Percentiles rank a stretch among this genome's conserved stretches.
Evolutionary conservation across 805 yeast genomes (phyloP).

Genomic region (Nakazawaea molendinolei): DNA sequence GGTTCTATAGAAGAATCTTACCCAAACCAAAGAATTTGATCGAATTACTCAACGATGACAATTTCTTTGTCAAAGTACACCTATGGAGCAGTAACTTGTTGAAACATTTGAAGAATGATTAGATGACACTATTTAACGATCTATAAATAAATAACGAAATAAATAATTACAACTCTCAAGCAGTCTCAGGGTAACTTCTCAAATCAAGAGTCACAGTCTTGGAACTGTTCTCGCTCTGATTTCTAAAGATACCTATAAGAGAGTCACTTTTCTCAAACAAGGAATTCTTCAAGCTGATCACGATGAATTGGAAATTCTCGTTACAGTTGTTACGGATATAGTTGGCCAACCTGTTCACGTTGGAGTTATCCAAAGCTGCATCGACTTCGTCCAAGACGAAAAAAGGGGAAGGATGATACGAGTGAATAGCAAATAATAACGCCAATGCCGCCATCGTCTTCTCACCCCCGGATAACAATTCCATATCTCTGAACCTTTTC

Average conservation of each 20-base stretch:
- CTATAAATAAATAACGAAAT: background rate
- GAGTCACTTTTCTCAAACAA: constrained; percentile 86
- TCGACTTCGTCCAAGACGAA: constrained; percentile 97
- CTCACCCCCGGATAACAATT: constrained; percentile 91
- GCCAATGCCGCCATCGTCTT: constrained; percentile 96
- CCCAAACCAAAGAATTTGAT: constrained; percentile 50
- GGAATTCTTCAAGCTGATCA: constrained; percentile 82
- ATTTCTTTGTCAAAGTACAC: constrained; percentile 52
- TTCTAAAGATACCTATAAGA: constrained; percentile 87
- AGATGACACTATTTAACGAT: background rate
- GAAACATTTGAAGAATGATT: constrained; percentile 14
- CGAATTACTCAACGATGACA: constrained; percentile 47
- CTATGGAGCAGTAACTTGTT: constrained; percentile 55
- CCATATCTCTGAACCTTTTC: constrained; percentile 91
- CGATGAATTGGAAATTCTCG: constrained; percentile 82
- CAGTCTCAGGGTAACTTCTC: constrained; percentile 44
- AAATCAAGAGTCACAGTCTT: constrained; percentile 69
- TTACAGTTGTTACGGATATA: constrained; percentile 74
- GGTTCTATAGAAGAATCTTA: constrained; percentile 49
- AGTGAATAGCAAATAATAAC: constrained; percentile 81
- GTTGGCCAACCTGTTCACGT: constrained; percentile 80
- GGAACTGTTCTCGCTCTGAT: constrained; percentile 66
- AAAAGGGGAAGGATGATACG: constrained; percentile 89
- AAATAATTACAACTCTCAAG: background rate
- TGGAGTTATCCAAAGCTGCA: constrained; percentile 90